Base-by-base conservation (phyloP, 2,329 filamentous ascomycete species). In the Aspergillus phoenicis region DNA sequence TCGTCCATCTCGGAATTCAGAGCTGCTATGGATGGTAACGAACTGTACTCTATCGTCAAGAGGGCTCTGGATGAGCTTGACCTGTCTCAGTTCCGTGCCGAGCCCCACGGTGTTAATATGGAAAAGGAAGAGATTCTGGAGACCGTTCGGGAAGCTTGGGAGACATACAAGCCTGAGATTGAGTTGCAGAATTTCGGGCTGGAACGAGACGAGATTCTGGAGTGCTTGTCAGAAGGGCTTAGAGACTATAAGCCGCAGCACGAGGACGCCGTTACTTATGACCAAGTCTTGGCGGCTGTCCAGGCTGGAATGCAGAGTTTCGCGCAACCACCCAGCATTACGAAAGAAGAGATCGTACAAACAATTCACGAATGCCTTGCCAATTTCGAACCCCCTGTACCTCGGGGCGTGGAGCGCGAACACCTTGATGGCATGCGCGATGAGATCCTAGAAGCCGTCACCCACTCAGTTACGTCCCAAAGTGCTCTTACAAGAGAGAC, bases 121-220 rank as follows among this genome's bases (percentile, higher is more conserved):
- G 89, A 87, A 68, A 87, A 90, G 66, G 91, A 97, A 52, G 91
- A 96, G 61, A 91, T 98, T 38, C 85, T 98, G 2, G 85, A 90
- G 28, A 93, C 93, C 3, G 90, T 98, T 13, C 88, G 89, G 67
- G 93, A 97, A 68, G 94, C 93, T 1, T 96, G 93, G 87, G 94
- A 97, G 72, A 91, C 88, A 57, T 96, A 96, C 78, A 96, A 96
- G 77, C 94, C 94, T 1, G 92, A 97, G 69, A 92, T 97, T 54
- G 89, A 96, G 68, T 84, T 96, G 4, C 90, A 97, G 68, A 92
- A 96, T 69, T 90, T 96, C 64, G 94, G 93, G 2, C 82, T 98
- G 1, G 94, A 97, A 74, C 86, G 92, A 5, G 92, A 97, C 11
- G 94, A 98, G 71, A 90, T 98, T 52, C 82, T 98, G 13, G 87